Percentiles rank a stretch among this genome's conserved stretches.
These are phyloP conservation scores for Candida odintsovae DNA, from an alignment of 805 yeast species.

Conservation along the genomic window DNA sequence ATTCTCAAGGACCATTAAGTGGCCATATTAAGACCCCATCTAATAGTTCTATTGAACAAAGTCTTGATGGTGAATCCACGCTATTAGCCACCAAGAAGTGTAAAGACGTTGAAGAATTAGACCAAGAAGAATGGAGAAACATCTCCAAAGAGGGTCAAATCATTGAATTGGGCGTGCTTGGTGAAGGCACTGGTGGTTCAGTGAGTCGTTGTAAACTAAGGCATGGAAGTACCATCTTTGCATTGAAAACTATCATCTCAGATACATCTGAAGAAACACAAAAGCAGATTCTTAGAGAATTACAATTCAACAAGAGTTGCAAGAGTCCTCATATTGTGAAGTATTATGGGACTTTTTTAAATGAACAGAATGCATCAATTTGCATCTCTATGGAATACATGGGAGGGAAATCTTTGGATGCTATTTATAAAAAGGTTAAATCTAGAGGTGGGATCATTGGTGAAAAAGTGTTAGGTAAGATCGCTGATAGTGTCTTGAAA, in stretches of 20 bases:
- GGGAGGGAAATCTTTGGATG: slow-evolving; percentile 89
- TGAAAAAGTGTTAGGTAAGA: slow-evolving; percentile 86
- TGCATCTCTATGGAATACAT: slow-evolving; percentile 97
- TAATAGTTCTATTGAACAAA: not conserved
- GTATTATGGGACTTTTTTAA: slow-evolving; percentile 88
- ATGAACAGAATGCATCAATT: slow-evolving; percentile 70
- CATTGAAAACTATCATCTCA: slow-evolving; percentile 56
- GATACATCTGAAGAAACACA: slow-evolving; percentile 72
- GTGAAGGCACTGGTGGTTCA: slow-evolving; percentile 94
- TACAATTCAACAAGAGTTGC: slow-evolving; percentile 82
- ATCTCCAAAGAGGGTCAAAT: slow-evolving; percentile 57
- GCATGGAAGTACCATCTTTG: slow-evolving; percentile 63
- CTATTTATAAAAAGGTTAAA: slow-evolving; percentile 76
- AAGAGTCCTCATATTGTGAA: slow-evolving; percentile 79
- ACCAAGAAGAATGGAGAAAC: slow-evolving; percentile 70
- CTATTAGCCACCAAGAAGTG: not conserved
- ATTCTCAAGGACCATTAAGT: slow-evolving; percentile 4
- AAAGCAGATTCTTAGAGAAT: slow-evolving; percentile 84
- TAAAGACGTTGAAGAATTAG: slow-evolving; percentile 48
- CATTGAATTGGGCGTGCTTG: slow-evolving; percentile 62
- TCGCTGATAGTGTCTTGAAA: slow-evolving; percentile 77
- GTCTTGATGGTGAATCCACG: slow-evolving; percentile 6
- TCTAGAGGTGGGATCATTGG: slow-evolving; percentile 80
- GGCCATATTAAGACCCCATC: slow-evolving; percentile 1
- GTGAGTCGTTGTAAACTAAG: slow-evolving; percentile 73